phyloP scores from a whole-genome alignment of 129 eudicot species.

The Pseudognaphalium luteoalbum region DNA sequence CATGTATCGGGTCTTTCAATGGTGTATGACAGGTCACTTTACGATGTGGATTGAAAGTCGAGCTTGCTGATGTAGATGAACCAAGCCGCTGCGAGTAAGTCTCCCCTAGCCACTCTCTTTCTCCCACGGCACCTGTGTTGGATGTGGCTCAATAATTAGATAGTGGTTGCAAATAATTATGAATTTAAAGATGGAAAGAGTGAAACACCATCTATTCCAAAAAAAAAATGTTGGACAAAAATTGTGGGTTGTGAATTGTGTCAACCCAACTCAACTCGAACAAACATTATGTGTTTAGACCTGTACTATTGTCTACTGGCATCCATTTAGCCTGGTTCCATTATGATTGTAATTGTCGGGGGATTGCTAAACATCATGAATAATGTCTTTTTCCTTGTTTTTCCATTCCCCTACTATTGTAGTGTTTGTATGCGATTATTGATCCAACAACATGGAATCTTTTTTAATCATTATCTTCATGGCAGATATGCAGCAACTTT shows the following conservation, averaged over 20 bases:
- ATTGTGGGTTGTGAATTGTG: not conserved
- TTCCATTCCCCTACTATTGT: not conserved
- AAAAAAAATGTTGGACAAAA: not conserved
- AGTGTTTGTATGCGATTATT: not conserved
- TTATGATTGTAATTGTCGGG: not conserved
- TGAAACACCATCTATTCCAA: not conserved
- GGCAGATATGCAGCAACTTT: slow-evolving; percentile 73
- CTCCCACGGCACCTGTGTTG: not conserved
- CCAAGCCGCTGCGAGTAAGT: slow-evolving; percentile 99
- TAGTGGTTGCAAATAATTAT: not conserved
- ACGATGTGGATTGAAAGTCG: slow-evolving; percentile 82
- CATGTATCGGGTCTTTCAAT: slow-evolving; percentile 15
- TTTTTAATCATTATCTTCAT: slow-evolving; percentile 19
- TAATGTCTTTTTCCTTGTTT: not conserved
- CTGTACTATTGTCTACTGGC: not conserved
- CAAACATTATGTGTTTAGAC: not conserved
- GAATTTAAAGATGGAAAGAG: not conserved
- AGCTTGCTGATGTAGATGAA: slow-evolving; percentile 77
- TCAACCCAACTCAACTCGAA: not conserved
- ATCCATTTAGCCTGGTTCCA: not conserved
- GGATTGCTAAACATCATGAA: slow-evolving; percentile 6
- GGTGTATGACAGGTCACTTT: slow-evolving; percentile 59
- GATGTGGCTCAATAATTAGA: not conserved
- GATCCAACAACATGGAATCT: not conserved
- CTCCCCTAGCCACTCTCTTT: slow-evolving; percentile 5